These are phyloP conservation scores for Sarcodon sp. DNA, from an alignment of 768 basidiomycete species.

Conservation along the genomic window DNA sequence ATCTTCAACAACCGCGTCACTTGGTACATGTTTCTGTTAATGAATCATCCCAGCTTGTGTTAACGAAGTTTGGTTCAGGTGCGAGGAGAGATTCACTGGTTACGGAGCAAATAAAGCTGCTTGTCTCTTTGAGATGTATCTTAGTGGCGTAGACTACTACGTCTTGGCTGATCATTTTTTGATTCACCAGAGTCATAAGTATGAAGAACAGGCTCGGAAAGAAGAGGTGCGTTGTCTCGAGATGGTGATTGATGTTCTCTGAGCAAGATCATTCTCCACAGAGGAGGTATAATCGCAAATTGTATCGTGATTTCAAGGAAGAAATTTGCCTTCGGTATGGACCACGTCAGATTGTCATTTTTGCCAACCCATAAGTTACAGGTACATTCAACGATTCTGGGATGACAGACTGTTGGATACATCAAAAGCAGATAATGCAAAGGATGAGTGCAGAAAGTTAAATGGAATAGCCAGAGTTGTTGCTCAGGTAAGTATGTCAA, in stretches of 20 bases:
- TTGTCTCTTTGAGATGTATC: slow-evolving; percentile 83
- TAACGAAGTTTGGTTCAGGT: slow-evolving; percentile 33
- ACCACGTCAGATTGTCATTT: too few species aligned
- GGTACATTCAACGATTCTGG: too few species aligned
- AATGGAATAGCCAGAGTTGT: too few species aligned
- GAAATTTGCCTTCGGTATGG: slow-evolving; percentile 56
- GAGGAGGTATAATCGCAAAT: slow-evolving; percentile 65
- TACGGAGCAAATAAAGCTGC: slow-evolving; percentile 92
- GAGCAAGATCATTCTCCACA: slow-evolving; percentile 13
- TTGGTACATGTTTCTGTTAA: slow-evolving; percentile 32
- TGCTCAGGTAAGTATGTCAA: too few species aligned
- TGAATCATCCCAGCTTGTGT: neutral
- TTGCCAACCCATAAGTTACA: too few species aligned
- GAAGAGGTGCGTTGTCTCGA: slow-evolving; percentile 37
- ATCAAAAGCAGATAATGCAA: too few species aligned
- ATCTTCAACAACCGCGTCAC: slow-evolving; percentile 66
- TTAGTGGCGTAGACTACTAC: slow-evolving; percentile 74
- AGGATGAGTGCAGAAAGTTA: too few species aligned
- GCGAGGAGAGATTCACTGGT: slow-evolving; percentile 83
- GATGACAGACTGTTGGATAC: too few species aligned
- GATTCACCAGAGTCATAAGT: slow-evolving; percentile 76
- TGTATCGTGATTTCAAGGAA: slow-evolving; percentile 70
- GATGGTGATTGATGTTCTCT: neutral
- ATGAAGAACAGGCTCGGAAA: slow-evolving; percentile 63
- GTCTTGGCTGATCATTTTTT: slow-evolving; percentile 83